Evolutionary conservation across 495 filamentous ascomycete genomes (phyloP).

Genomic region (Tuber umbilicatum): DNA sequence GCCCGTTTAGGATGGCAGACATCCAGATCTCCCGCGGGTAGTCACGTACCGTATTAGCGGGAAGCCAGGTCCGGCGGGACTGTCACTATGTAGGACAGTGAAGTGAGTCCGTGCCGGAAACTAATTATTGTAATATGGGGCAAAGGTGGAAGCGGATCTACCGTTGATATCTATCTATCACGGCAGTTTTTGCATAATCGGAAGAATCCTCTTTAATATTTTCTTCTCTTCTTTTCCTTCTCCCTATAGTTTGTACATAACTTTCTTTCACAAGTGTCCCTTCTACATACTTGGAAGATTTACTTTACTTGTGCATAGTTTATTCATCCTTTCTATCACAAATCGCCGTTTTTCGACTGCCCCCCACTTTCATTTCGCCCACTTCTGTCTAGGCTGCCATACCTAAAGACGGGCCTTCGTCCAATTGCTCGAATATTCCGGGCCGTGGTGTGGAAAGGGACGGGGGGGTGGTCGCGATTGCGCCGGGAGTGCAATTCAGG

Average conservation of each 20-base stretch:
- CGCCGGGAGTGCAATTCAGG: neutral
- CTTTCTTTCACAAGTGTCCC: neutral
- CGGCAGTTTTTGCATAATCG: neutral
- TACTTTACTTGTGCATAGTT: neutral
- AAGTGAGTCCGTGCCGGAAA: neutral
- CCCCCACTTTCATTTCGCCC: neutral
- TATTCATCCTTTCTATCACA: neutral
- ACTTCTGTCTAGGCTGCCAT: neutral
- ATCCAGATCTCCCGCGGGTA: constrained; percentile 1
- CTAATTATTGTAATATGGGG: neutral
- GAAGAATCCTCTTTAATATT: neutral
- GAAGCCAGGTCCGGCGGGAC: neutral
- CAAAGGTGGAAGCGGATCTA: neutral
- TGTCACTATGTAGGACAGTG: neutral
- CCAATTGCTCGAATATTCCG: neutral
- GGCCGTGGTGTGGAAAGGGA: neutral
- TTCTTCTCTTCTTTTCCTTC: neutral
- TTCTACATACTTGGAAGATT: neutral
- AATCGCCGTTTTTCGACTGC: neutral
- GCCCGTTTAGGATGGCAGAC: neutral
- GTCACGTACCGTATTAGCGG: neutral
- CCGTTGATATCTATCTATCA: neutral
- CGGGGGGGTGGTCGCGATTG: neutral
- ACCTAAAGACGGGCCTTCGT: neutral
- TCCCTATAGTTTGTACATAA: neutral